Evolutionary conservation across 495 filamentous ascomycete genomes (phyloP), one percentile per base, ranked within the genome.

Genomic region (Trichocladium uniseriatum): DNA sequence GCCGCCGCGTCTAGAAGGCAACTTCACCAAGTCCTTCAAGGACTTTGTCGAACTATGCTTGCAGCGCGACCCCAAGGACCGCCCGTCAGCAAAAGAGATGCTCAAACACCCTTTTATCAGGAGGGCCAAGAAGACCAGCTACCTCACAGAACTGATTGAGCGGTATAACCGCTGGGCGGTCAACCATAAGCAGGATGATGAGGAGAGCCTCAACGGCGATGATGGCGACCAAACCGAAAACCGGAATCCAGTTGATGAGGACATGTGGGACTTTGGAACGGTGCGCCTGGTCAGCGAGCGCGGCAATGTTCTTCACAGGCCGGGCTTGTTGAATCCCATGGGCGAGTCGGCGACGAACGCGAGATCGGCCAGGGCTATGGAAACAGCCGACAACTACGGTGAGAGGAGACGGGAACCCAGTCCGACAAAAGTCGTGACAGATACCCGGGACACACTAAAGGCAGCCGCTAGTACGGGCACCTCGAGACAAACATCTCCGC

Each of bases 201-300:
- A 85, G 10, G 63, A 64, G n/a, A 48, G 43, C 32, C 15, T 46
- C 11, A 51, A 59, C 1, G 47, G 18, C 1, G 64, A 65, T 28
- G 65, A 70, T 29, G 62, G 70, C 8, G 68, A 74, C 19, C 49
- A 55, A 15, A 38, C 54, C 21, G 65, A 69, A 42, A 45, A 60
- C 34, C 51, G 47, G 2, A 52, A 56, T 27, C 62, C 66, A 2
- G 69, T 73, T n/a, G 79, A 89, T 43, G 83, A 89, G 55, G 87
- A 95, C 62, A 79, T 95, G 51, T 96, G 90, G 90, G 90, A 96
- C 66, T 96, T 96, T 72, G 89, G 90, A 20, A 96, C 90, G 2
- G 84, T 95, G 40, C 75, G 87, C 37, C 80, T 89, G 24, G 80
- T 76, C 19, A 78, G 74, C 41, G 77, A 75, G 27, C 71, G 82